These are phyloP conservation scores for Coemansia aciculifera DNA, from an alignment of 192 early-diverging fungal genomes.

Conservation along the genomic window DNA sequence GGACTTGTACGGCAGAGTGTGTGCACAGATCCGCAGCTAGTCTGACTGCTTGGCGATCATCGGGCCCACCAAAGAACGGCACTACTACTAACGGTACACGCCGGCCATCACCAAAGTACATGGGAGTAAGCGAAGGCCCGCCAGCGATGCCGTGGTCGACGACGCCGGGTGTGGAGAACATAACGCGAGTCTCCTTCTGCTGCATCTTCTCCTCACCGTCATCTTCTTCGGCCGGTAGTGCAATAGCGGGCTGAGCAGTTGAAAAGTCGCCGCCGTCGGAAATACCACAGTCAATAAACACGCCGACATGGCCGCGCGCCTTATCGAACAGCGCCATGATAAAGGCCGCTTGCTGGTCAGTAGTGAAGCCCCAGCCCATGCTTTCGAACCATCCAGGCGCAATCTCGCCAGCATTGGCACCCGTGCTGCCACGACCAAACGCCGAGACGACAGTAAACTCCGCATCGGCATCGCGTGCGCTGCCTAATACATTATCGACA, in stretches of 20 bases:
- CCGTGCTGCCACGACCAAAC: conserved; percentile 38
- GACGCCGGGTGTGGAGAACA: conserved; percentile 5
- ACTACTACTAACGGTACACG: conserved; percentile 65
- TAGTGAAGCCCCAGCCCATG: conserved; percentile 50
- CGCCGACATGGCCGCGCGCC: conserved; percentile 53
- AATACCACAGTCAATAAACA: conserved; percentile 74
- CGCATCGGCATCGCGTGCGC: conserved; percentile 56
- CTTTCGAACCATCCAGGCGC: conserved; percentile 42
- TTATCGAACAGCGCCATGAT: conserved; percentile 52
- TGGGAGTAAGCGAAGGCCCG: conserved; percentile 3
- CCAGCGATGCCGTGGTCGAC: background rate
- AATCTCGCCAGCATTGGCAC: background rate
- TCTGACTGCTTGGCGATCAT: conserved; percentile 69
- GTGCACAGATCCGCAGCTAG: conserved; percentile 56
- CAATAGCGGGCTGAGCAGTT: background rate
- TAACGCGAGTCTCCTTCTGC: conserved; percentile 9
- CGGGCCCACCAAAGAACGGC: conserved; percentile 69
- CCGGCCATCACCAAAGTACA: conserved; percentile 39
- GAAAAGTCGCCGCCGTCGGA: conserved; percentile 39
- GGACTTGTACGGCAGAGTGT: conserved; percentile 55
- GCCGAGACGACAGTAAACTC: conserved; percentile 75
- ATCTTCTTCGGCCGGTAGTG: background rate
- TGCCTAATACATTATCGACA: conserved; percentile 63
- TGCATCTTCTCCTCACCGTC: background rate
- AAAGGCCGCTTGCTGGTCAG: conserved; percentile 55